phyloP scores from a whole-genome alignment of 768 basidiomycete species.

The Pulveroboletus frians region DNA sequence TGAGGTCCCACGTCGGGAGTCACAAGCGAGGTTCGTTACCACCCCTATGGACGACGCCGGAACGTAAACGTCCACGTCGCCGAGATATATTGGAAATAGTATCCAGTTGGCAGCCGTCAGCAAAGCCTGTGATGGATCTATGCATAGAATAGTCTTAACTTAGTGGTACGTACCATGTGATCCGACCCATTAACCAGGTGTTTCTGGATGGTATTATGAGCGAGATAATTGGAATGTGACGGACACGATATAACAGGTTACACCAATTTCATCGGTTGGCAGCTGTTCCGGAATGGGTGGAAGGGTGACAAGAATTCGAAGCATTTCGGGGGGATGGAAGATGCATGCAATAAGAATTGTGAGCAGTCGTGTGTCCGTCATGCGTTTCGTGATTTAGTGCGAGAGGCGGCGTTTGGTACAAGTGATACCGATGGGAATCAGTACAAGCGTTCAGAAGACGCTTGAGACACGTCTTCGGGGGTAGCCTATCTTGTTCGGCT shows the following conservation, averaged over 20 bases:
- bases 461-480: conserved; percentile 5
- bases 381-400: not conserved
- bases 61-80: not conserved
- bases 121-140: not conserved
- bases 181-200: not conserved
- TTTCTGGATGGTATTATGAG: not conserved
- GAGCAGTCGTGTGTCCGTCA: not conserved
- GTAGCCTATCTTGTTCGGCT: not conserved
- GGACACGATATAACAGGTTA: not conserved
- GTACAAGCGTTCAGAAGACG: not conserved
- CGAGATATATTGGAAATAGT: not conserved
- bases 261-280: not conserved
- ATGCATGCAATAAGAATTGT: not conserved
- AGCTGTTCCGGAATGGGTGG: not conserved
- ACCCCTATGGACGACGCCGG: not conserved
- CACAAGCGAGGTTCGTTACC: not conserved
- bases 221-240: not conserved
- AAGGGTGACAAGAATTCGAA: not conserved
- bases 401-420: not conserved
- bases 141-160: not conserved
- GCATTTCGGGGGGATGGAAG: not conserved
- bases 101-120: not conserved
- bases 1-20: not conserved
- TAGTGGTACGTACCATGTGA: not conserved
- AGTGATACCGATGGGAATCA: conserved; percentile 7